A percentile compares a stretch with the other conserved stretches of the same genome.
phyloP scores from a whole-genome alignment of 2,329 filamentous ascomycete genomes.

The Curvularia lunata region DNA sequence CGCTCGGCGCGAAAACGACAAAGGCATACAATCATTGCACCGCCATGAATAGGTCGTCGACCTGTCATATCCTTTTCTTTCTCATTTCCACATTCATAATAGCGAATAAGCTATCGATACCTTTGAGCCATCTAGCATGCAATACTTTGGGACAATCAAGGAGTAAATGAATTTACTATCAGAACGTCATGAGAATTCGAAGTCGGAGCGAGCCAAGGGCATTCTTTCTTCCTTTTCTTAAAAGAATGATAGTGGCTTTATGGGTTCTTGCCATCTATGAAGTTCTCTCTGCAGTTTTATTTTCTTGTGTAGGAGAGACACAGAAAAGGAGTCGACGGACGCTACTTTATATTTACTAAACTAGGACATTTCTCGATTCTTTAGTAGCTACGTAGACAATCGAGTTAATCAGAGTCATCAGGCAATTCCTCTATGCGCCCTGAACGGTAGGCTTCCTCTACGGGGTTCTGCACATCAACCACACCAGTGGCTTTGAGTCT shows the following conservation, averaged over 20 bases:
- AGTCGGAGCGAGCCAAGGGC: no score
- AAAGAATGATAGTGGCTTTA: not conserved
- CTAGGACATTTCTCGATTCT: not conserved
- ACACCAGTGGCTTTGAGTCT: slow-evolving; percentile 76
- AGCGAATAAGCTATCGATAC: not conserved
- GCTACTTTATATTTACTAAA: not conserved
- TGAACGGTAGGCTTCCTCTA: slow-evolving; percentile 70
- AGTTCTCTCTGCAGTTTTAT: not conserved
- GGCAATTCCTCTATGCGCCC: slow-evolving; percentile 74
- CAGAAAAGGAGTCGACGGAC: not conserved
- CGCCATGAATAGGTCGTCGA: not conserved
- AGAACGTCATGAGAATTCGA: no score
- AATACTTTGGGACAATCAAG: not conserved
- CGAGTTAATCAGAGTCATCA: slow-evolving; percentile 51
- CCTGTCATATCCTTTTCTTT: not conserved
- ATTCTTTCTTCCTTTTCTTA: not conserved
- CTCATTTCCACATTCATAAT: not conserved
- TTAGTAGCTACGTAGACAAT: no score
- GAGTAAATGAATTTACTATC: not conserved
- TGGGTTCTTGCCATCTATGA: not conserved
- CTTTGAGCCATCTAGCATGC: not conserved
- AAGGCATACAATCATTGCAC: no score
- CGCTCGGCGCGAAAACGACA: not conserved
- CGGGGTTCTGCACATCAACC: slow-evolving; percentile 78
- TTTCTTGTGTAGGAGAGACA: not conserved